phyloP scores from a whole-genome alignment of 1,284 basidiomycete species.

The Trametes polyzona region DNA sequence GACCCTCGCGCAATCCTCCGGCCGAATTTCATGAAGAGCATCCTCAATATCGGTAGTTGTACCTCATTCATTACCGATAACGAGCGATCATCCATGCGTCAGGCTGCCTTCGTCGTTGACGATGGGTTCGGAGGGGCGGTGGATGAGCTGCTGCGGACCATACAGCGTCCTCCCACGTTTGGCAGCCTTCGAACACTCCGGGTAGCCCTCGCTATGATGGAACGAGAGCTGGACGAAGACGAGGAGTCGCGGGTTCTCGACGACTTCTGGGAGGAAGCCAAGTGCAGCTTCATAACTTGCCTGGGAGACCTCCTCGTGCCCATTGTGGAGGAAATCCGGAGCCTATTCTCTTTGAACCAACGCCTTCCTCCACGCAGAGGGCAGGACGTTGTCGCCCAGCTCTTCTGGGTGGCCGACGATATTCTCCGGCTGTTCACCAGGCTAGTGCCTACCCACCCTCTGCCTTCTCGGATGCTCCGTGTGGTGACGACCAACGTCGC shows the following conservation, averaged over 20 bases:
- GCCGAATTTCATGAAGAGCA: slow-evolving; percentile 56
- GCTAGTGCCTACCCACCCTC: slow-evolving; percentile 49
- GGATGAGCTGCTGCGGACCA: slow-evolving; percentile 57
- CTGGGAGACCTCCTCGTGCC: slow-evolving; percentile 56
- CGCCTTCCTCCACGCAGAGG: slow-evolving; percentile 33
- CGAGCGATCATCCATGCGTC: slow-evolving; percentile 58
- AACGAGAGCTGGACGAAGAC: slow-evolving; percentile 52
- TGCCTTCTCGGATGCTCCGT: slow-evolving; percentile 53
- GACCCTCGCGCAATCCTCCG: slow-evolving; percentile 65
- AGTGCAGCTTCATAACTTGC: slow-evolving; percentile 56
- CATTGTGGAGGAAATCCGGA: slow-evolving; percentile 53
- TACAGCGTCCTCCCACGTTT: slow-evolving; percentile 53
- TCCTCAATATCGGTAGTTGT: slow-evolving; percentile 55
- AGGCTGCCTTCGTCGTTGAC: slow-evolving; percentile 63
- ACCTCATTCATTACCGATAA: slow-evolving; percentile 63
- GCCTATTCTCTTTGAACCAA: slow-evolving; percentile 47
- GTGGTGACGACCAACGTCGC: slow-evolving; percentile 47
- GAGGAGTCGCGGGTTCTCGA: slow-evolving; percentile 59
- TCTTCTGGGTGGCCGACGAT: slow-evolving; percentile 58
- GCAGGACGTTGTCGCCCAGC: slow-evolving; percentile 49
- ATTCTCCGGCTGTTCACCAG: slow-evolving; percentile 53
- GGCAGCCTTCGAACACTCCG: slow-evolving; percentile 60
- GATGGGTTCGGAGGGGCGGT: slow-evolving; percentile 67
- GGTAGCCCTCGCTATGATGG: slow-evolving; percentile 61
- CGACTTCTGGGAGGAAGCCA: slow-evolving; percentile 60